phyloP scores from a whole-genome alignment of 2,329 filamentous ascomycete species.

The Colletotrichum echinochloae region DNA sequence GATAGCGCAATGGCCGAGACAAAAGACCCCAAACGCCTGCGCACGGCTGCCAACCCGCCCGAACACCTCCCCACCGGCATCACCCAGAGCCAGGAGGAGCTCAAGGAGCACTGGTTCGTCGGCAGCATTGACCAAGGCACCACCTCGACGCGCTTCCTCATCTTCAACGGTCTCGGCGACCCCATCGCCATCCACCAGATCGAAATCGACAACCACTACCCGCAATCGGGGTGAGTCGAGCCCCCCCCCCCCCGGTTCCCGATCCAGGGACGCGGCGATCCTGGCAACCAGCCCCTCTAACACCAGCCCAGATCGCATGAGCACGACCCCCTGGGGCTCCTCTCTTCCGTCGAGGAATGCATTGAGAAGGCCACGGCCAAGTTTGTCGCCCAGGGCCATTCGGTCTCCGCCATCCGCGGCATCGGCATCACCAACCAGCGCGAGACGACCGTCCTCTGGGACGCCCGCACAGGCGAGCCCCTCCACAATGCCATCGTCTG shows the following conservation, averaged over 20 bases:
- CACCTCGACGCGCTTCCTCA: constrained; percentile 88
- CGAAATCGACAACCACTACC: constrained; percentile 87
- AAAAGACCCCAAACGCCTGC: constrained; percentile 32
- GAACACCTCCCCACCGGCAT: constrained; percentile 49
- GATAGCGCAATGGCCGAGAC: constrained; percentile 33
- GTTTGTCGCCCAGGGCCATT: constrained; percentile 78
- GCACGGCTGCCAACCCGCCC: constrained; percentile 29
- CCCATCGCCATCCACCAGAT: constrained; percentile 87
- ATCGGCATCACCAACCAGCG: constrained; percentile 92
- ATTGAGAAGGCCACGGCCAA: constrained; percentile 80
- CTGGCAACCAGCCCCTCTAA: background rate
- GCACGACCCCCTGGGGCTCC: constrained; percentile 83
- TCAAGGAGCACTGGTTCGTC: constrained; percentile 71
- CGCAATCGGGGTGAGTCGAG: constrained; percentile 79
- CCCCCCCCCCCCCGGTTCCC: background rate
- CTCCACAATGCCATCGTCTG: constrained; percentile 89
- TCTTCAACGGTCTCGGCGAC: constrained; percentile 84
- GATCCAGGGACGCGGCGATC: constrained; percentile 1
- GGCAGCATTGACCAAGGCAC: constrained; percentile 93
- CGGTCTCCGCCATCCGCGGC: constrained; percentile 75
- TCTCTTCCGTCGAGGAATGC: constrained; percentile 80
- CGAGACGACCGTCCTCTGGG: constrained; percentile 90
- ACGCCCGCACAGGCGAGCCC: constrained; percentile 81
- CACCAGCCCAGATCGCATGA: constrained; percentile 80
- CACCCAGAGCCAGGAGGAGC: constrained; percentile 49